Evolutionary conservation across 2,329 filamentous ascomycete species (phyloP), one percentile per base, ranked within the genome.

Genomic region (Fusarium sp.): DNA sequence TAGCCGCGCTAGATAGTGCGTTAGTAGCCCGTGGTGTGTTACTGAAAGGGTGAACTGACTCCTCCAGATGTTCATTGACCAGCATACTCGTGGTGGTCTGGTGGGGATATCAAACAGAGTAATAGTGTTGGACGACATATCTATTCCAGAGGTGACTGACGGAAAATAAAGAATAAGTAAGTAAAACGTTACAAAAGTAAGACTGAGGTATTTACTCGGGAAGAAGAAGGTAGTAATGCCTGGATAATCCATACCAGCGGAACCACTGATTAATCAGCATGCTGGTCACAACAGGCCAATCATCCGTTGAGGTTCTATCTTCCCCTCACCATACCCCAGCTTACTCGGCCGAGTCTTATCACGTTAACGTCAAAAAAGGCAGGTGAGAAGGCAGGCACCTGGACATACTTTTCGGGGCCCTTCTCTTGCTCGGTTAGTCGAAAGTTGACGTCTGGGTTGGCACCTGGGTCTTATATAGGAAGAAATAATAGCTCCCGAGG

Each of bases 21-120:
- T 39, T 33, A 53, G 17, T 11, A 19, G 6, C 5, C 0, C 4
- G 3, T 9, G 6, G 2, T 14, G 5, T 5, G 3, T 6, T 1
- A 2, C 4, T 3, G 13, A 21, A 6, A n/a, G 24, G 7, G 5
- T 8, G 7, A 10, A 56, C 62, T 42, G 11, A 70, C 67, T 70
- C 31, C 67, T 65, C 68, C 68, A 71, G 1, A 43, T 68, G 6
- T 71, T 71, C 68, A 70, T 71, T 2, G 68, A 71, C 68, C 68
- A 71, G 47, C 68, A 68, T 3, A 53, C 45, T 26, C 51, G 59
- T 13, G 67, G 68, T 31, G 45, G 40, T 8, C n/a, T 62, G 22
- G 53, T 62, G 7, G 68, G 68, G 3, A 71, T 71, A 3, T 71
- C 68, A 4, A 71, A 59, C 4, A 71, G 52, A 0, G 45, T 70